These are phyloP conservation scores for Penicillium parvum DNA, from an alignment of 495 filamentous ascomycete species.

Conservation along the genomic window DNA sequence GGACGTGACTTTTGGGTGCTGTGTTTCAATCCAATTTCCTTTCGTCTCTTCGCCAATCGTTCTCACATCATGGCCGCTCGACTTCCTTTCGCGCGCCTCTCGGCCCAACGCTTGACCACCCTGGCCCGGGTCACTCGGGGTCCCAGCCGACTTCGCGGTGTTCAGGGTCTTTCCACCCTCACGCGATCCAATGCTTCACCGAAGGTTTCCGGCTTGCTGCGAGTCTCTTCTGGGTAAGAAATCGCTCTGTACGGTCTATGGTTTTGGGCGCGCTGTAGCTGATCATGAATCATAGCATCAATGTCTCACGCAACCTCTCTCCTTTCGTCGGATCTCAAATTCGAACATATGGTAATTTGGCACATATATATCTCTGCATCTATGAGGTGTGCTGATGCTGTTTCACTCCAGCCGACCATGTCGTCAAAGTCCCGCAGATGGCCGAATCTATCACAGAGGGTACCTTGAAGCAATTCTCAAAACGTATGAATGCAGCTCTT, in stretches of 20 bases:
- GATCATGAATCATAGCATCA: conserved; percentile 17
- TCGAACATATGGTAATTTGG: conserved; percentile 35
- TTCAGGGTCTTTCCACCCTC: conserved; percentile 24
- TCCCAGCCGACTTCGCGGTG: conserved; percentile 20
- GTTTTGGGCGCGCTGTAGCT: conserved; percentile 15
- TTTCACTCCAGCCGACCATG: conserved; percentile 56
- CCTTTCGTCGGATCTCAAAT: conserved; percentile 33
- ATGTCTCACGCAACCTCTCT: conserved; percentile 27
- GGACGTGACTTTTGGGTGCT: no score
- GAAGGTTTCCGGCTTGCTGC: conserved; percentile 27
- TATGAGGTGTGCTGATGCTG: conserved; percentile 5
- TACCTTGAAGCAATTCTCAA: conserved; percentile 92
- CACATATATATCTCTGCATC: not conserved
- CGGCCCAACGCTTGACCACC: conserved; percentile 31
- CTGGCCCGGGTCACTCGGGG: conserved; percentile 27
- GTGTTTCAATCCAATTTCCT: no score
- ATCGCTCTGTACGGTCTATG: not conserved
- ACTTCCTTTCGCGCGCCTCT: conserved; percentile 36
- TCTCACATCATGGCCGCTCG: conserved; percentile 40
- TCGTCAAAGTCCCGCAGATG: conserved; percentile 96
- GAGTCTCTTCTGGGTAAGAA: conserved; percentile 28
- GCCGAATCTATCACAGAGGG: conserved; percentile 98
- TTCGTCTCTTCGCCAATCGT: not conserved
- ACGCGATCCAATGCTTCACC: conserved; percentile 18
- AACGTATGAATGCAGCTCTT: conserved; percentile 47